phyloP scores from a whole-genome alignment of 805 yeast species.

The Wickerhamiella hasegawae region DNA sequence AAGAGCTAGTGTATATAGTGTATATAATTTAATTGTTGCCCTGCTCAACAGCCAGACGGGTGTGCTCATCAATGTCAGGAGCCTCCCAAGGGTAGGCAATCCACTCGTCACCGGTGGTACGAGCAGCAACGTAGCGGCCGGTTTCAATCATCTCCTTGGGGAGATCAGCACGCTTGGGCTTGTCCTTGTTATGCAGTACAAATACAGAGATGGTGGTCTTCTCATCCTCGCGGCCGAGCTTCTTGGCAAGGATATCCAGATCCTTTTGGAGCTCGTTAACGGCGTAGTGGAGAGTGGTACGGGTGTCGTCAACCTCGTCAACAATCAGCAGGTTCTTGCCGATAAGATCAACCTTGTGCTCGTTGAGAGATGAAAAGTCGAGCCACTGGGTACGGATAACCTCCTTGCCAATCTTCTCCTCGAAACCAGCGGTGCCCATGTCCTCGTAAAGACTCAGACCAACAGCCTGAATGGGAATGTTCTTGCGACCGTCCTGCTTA shows the following conservation, averaged over 20 bases:
- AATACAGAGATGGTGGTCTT: slow-evolving; percentile 56
- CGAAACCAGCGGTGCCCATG: slow-evolving; percentile 32
- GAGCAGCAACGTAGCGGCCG: slow-evolving; percentile 57
- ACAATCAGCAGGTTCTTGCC: slow-evolving; percentile 72
- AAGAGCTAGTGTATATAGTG: slow-evolving; percentile 1
- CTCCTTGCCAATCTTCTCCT: slow-evolving; percentile 54
- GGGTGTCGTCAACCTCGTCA: slow-evolving; percentile 84
- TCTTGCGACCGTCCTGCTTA: slow-evolving; percentile 44
- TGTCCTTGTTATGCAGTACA: slow-evolving; percentile 71
- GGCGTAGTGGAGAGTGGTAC: slow-evolving; percentile 80
- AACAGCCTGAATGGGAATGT: slow-evolving; percentile 87
- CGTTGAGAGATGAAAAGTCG: slow-evolving; percentile 55
- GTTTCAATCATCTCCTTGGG: slow-evolving; percentile 45
- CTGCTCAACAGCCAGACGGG: slow-evolving; percentile 46
- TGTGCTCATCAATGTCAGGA: slow-evolving; percentile 61
- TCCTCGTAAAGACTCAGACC: slow-evolving; percentile 86
- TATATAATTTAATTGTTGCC: slow-evolving; percentile 35
- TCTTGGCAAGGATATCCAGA: slow-evolving; percentile 41
- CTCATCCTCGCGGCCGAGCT: slow-evolving; percentile 41
- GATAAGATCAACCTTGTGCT: slow-evolving; percentile 58
- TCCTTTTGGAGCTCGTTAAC: slow-evolving; percentile 57
- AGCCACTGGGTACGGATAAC: slow-evolving; percentile 85
- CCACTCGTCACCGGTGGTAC: slow-evolving; percentile 65
- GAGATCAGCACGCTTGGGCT: slow-evolving; percentile 62
- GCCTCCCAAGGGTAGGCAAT: slow-evolving; percentile 90